phyloP scores from a whole-genome alignment of 306 rosid species.

The Malus orientalis region DNA sequence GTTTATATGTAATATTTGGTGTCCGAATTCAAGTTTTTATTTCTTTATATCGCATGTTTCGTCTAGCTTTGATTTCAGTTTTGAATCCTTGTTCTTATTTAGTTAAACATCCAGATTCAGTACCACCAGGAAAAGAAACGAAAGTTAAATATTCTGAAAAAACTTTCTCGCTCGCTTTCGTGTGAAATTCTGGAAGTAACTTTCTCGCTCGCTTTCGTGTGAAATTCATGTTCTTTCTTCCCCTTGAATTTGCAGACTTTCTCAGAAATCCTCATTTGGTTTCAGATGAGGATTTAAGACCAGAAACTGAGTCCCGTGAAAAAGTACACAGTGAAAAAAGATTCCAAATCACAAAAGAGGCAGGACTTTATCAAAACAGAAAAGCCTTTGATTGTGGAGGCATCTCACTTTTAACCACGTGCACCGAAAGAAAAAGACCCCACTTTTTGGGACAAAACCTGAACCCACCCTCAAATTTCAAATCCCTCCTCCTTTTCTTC shows the following conservation, averaged over 20 bases:
- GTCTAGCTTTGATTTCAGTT: not conserved
- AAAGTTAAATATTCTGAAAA: not conserved
- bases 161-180: too few species aligned
- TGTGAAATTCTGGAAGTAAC: not conserved
- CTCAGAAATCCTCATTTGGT: not conserved
- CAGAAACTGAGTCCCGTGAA: too few species aligned
- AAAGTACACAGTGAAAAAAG: not conserved
- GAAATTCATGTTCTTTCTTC: not conserved
- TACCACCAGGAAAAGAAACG: not conserved
- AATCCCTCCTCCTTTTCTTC: not conserved
- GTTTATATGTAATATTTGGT: not conserved
- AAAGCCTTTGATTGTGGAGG: slow-evolving; percentile 24
- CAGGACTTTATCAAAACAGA: not conserved
- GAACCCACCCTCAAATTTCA: not conserved
- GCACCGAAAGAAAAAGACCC: slow-evolving; percentile 3
- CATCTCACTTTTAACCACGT: not conserved
- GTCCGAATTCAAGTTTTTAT: too few species aligned
- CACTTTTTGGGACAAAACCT: not conserved
- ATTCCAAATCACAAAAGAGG: not conserved
- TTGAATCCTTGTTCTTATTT: not conserved
- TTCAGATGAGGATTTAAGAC: not conserved
- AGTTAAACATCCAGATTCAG: not conserved
- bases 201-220: too few species aligned
- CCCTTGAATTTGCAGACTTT: not conserved
- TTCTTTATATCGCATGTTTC: not conserved